Evolutionary conservation across 2,329 filamentous ascomycete genomes (phyloP).

Genomic region (Colletotrichum kahawae): DNA sequence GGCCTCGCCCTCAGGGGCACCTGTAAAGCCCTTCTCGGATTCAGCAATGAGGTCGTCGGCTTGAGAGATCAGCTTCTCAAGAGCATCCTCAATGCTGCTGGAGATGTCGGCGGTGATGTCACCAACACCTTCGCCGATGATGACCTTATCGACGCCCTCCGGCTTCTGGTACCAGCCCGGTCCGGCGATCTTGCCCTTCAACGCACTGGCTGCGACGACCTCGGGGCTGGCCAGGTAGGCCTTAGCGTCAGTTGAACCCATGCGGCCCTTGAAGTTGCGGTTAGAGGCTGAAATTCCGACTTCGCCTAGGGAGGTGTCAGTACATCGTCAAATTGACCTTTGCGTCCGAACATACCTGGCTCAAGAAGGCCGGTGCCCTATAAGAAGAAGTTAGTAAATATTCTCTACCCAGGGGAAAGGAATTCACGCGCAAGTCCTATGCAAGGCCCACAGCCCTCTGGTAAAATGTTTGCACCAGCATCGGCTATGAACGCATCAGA

Average conservation of each 20-base stretch:
- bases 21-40: constrained; percentile 52
- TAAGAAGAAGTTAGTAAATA: not conserved
- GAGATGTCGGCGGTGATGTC: constrained; percentile 68
- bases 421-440: constrained; percentile 66
- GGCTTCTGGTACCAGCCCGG: constrained; percentile 81
- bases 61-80: constrained; percentile 74
- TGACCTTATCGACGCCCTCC: constrained; percentile 68
- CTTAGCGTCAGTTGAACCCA: constrained; percentile 80
- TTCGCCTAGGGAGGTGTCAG: not conserved
- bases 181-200: constrained; percentile 73
- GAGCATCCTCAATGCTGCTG: constrained; percentile 69
- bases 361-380: constrained; percentile 72
- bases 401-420: no score
- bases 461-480: constrained; percentile 76
- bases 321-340: not conserved
- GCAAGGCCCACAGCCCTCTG: constrained; percentile 80
- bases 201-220: constrained; percentile 87
- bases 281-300: constrained; percentile 48
- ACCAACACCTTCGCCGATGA: constrained; percentile 75
- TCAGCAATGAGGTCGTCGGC: constrained; percentile 66
- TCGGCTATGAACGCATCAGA: constrained; percentile 49
- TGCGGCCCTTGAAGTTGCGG: constrained; percentile 89
- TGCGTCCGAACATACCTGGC: constrained; percentile 49
- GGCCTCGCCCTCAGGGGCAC: constrained; percentile 33
- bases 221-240: constrained; percentile 90